Evolutionary conservation across 371 early-diverging fungal genomes (phyloP).

Genomic region (Gilbertella persicaria): DNA sequence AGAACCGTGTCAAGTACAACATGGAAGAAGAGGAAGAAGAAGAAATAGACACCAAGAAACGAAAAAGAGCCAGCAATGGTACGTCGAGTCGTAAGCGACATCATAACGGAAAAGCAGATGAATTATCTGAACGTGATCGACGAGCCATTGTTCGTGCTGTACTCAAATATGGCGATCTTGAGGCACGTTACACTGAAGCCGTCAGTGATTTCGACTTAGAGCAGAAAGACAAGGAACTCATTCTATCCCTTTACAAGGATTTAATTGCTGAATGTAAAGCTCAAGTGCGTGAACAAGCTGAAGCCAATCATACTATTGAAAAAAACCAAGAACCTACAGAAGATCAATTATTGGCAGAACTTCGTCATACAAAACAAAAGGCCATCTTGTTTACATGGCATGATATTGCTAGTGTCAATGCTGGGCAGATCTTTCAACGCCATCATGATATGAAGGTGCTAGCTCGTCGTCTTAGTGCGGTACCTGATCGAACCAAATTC

Average conservation of each 20-base stretch:
- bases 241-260: constrained; percentile 59
- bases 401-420: constrained; percentile 83
- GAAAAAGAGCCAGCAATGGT: constrained; percentile 1
- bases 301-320: constrained; percentile 4
- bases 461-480: constrained; percentile 30
- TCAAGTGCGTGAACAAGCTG: constrained; percentile 59
- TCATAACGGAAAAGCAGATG: constrained; percentile 34
- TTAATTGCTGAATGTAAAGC: constrained; percentile 74
- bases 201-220: constrained; percentile 78
- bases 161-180: constrained; percentile 82
- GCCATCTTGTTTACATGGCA: constrained; percentile 79
- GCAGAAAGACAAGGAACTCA: constrained; percentile 64
- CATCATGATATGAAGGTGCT: constrained; percentile 56
- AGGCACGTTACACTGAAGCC: constrained; percentile 75
- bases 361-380: constrained; percentile 70
- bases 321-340: constrained; percentile 14
- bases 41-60: constrained; percentile 19
- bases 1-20: constrained; percentile 35
- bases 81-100: constrained; percentile 10
- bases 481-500: constrained; percentile 48
- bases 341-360: constrained; percentile 49
- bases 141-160: constrained; percentile 79
- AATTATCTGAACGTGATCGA: constrained; percentile 76
- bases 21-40: constrained; percentile 31
- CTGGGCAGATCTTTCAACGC: constrained; percentile 72